Percentiles rank a stretch among this genome's conserved stretches.
phyloP scores from a whole-genome alignment of 2,329 filamentous ascomycete species.

The Tolypocladium nubicola region DNA sequence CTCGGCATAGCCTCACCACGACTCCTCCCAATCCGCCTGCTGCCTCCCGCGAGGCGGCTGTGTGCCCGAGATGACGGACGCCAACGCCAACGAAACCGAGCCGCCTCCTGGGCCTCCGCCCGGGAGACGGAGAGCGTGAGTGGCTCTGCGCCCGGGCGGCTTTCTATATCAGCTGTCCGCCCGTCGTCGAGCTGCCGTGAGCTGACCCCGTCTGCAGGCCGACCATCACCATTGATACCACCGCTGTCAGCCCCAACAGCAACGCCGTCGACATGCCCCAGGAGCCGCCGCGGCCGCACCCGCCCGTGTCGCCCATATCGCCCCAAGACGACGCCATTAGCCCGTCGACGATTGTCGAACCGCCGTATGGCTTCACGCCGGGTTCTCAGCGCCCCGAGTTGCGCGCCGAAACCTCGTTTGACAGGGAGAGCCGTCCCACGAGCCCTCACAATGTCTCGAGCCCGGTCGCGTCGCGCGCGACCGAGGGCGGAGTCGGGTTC shows the following conservation, averaged over 20 bases:
- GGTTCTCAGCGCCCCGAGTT: conserved; percentile 28
- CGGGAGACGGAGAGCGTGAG: conserved; percentile 27
- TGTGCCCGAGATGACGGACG: conserved; percentile 11
- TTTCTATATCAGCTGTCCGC: neutral
- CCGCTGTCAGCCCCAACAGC: conserved; percentile 23
- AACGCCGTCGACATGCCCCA: conserved; percentile 17
- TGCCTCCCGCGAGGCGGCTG: conserved; percentile 9
- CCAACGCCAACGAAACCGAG: conserved; percentile 7
- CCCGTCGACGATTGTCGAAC: conserved; percentile 25
- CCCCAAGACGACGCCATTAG: conserved; percentile 28
- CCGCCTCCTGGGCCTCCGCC: conserved; percentile 8
- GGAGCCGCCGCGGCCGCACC: conserved; percentile 5
- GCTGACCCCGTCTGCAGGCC: conserved; percentile 24
- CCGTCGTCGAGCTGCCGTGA: neutral
- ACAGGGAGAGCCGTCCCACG: conserved; percentile 55
- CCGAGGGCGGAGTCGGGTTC: conserved; percentile 41
- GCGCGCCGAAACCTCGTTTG: conserved; percentile 49
- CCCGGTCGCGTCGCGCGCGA: conserved; percentile 33
- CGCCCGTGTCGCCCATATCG: conserved; percentile 22
- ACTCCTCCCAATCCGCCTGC: conserved; percentile 1
- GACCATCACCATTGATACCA: conserved; percentile 45
- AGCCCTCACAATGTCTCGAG: conserved; percentile 65
- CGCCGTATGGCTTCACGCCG: conserved; percentile 14
- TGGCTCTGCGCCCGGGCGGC: conserved; percentile 4
- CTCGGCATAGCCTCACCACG: conserved; percentile 4